Conservation (phyloP, 768 basidiomycete genomes). For the Calocybe cyanea region DNA sequence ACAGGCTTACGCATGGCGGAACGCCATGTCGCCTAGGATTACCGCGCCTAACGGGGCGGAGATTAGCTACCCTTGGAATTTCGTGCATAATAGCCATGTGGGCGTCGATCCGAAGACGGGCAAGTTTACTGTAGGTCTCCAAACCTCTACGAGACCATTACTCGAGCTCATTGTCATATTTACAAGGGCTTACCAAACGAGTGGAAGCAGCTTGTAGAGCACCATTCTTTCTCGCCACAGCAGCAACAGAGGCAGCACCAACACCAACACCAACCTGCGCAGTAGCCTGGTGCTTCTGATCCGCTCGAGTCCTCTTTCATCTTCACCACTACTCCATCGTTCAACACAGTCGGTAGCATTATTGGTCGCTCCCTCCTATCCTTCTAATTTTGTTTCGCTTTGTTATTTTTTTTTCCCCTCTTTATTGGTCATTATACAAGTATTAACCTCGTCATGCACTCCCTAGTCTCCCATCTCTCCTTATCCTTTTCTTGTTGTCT, state of each 20-base stretch:
- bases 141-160: background rate
- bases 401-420: conserved; percentile 6
- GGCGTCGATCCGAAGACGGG: conserved; percentile 29
- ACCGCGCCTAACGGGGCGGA: conserved; percentile 9
- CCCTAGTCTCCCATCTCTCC: no score
- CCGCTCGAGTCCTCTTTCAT: no score
- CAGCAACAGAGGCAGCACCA: background rate
- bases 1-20: conserved; percentile 28
- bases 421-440: background rate
- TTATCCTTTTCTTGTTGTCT: no score
- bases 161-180: background rate
- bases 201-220: conserved; percentile 17
- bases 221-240: background rate
- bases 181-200: conserved; percentile 23
- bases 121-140: conserved; percentile 18
- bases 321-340: background rate
- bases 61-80: conserved; percentile 28
- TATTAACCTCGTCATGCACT: no score
- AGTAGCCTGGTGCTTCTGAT: conserved; percentile 8
- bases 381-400: background rate
- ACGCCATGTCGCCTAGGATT: conserved; percentile 26
- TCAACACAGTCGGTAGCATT: no score
- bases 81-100: conserved; percentile 30
- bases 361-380: background rate
- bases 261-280: no score